These are phyloP conservation scores for Solanum chiquidenum DNA, from an alignment of 257 asterid genomes.

Conservation along the genomic window DNA sequence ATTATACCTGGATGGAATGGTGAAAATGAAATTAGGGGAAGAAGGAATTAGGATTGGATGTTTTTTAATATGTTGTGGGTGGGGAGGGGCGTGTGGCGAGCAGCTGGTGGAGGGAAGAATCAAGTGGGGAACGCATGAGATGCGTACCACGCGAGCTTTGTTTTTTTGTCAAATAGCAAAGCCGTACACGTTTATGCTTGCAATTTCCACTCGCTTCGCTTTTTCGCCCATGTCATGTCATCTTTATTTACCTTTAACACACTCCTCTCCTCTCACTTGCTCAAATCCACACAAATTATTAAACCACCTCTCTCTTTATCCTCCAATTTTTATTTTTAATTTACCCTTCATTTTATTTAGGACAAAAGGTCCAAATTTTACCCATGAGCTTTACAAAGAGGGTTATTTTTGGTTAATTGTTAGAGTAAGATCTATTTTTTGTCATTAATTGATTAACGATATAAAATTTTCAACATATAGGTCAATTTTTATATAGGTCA, in stretches of 20 bases:
- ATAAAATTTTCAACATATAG: no score
- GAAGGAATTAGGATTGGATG: not conserved
- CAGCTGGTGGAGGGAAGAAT: slow-evolving; percentile 13
- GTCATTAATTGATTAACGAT: no score
- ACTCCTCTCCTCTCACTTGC: not conserved
- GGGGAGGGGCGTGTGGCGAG: slow-evolving; percentile 37
- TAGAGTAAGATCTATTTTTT: not conserved
- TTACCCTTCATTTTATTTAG: not conserved
- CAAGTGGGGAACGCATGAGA: slow-evolving; percentile 1
- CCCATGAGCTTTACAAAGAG: not conserved
- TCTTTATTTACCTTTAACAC: not conserved
- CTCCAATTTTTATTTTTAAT: not conserved
- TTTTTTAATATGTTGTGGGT: not conserved
- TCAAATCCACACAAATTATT: not conserved
- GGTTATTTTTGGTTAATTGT: not conserved
- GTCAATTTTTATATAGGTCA: no score
- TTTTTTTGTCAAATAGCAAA: not conserved
- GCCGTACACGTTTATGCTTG: not conserved
- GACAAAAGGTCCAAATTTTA: not conserved
- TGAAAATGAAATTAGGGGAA: not conserved
- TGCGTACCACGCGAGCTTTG: slow-evolving; percentile 13
- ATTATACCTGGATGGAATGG: not conserved
- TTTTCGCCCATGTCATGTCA: not conserved
- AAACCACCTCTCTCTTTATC: not conserved
- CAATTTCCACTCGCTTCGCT: not conserved